Evolutionary conservation across 2,329 filamentous ascomycete species (phyloP).

Genomic region (Raffaelea albimanens): DNA sequence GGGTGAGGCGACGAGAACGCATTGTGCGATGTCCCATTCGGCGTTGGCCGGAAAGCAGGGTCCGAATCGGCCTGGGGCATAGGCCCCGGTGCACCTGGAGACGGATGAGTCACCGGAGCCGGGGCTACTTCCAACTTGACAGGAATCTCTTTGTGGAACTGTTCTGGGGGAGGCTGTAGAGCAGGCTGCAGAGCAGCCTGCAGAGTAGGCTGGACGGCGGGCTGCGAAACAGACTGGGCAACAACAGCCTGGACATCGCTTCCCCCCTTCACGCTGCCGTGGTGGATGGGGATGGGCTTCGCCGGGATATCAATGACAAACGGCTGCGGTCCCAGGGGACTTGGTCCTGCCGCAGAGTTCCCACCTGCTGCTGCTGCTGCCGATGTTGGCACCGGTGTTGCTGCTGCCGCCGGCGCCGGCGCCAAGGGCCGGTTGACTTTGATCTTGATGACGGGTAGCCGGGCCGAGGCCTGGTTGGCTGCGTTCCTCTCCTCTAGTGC

Average conservation of each 20-base stretch:
- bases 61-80: neutral
- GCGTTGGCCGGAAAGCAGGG: slow-evolving; percentile 10
- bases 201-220: too few relatives aligned
- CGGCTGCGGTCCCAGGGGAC: too few relatives aligned
- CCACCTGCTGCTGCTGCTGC: too few relatives aligned
- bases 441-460: slow-evolving; percentile 35
- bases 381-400: neutral
- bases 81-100: too few relatives aligned
- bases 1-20: slow-evolving; percentile 35
- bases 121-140: slow-evolving; percentile 3
- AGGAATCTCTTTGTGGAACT: slow-evolving; percentile 4
- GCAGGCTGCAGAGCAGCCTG: neutral
- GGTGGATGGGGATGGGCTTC: neutral
- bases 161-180: slow-evolving; percentile 1
- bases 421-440: slow-evolving; percentile 30
- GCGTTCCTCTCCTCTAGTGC: slow-evolving; percentile 43
- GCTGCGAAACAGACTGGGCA: too few relatives aligned
- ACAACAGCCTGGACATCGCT: too few relatives aligned
- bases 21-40: slow-evolving; percentile 22
- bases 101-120: too few relatives aligned
- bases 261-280: neutral
- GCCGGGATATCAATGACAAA: neutral
- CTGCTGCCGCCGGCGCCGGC: neutral
- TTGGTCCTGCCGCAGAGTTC: too few relatives aligned
- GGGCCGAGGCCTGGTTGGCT: slow-evolving; percentile 35